Evolutionary conservation across 495 filamentous ascomycete species (phyloP), one percentile per base, ranked within the genome.

Genomic region (Durotheca rogersii): DNA sequence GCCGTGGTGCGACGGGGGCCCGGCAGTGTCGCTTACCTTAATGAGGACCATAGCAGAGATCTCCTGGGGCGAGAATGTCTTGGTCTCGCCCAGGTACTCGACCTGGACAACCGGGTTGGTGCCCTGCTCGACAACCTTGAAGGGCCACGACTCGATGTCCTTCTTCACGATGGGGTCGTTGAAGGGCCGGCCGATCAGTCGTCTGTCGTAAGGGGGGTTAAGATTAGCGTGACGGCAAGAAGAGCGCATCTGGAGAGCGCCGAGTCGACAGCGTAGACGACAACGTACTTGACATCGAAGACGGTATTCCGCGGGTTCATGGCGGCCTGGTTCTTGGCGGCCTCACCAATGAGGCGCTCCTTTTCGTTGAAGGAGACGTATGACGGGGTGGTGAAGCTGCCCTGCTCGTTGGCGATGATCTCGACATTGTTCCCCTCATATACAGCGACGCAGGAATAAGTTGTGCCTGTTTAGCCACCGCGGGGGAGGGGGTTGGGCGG

Each of bases 341-440:
- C 87, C 82, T 98, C 93, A 77, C 93, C 93, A 73, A 98, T 95
- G 67, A 98, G 80, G 72, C 94, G 89, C 81, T 97, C 93, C 69
- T 88, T 88, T 71, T 95, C 90, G 70, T 92, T 96, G 87, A 98
- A 97, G 58, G 88, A 90, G 69, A 98, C 93, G 77, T 95, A 98
- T 12, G 93, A 97, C 35, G 93, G 93, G 27, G 93, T 97, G 51
- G 93, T 96, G 64, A 95, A 91, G 81, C 89, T 94, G 80, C 93
- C 93, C 82, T 98, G 93, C 81, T 97, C 93, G 76, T 96, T 98
- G 83, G 89, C 90, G 67, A 96, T 98, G 81, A 98, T 98, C 72
- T 98, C 93, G 65, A 98, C 93, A 80, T 94, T 95, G 77, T 85
- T 91, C 71, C 93, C 93, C 73, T 97, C 93, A 77, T 97, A 98